phyloP scores from a whole-genome alignment of 495 filamentous ascomycete genomes.

The Ascodesmis nigricans region DNA sequence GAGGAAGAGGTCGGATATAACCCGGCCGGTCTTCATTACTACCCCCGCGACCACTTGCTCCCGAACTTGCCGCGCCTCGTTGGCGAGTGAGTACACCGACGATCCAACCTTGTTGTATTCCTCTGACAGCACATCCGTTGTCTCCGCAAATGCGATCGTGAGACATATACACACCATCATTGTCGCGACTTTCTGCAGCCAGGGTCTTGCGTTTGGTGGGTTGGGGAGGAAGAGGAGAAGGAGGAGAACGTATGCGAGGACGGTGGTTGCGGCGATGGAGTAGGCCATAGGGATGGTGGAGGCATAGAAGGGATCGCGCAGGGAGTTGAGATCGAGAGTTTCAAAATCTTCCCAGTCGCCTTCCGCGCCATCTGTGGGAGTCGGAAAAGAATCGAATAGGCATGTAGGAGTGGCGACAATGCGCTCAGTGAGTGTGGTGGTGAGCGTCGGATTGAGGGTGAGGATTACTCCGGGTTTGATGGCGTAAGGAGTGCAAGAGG shows the following conservation, averaged over 20 bases:
- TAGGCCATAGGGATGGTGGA: constrained; percentile 81
- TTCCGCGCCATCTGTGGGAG: constrained; percentile 5
- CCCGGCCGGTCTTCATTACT: constrained; percentile 67
- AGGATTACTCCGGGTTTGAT: constrained; percentile 41
- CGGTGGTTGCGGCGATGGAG: constrained; percentile 71
- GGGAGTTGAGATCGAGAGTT: constrained; percentile 26
- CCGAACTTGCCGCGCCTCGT: constrained; percentile 51
- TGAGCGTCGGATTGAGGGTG: constrained; percentile 33
- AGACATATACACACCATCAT: constrained; percentile 74
- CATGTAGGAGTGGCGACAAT: constrained; percentile 27
- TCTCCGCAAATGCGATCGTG: constrained; percentile 78
- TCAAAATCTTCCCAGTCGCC: constrained; percentile 1
- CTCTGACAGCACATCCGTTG: constrained; percentile 54
- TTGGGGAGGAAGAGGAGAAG: constrained; percentile 72
- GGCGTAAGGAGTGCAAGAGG: constrained; percentile 36
- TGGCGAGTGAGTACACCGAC: constrained; percentile 21
- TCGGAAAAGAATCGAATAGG: constrained; percentile 9
- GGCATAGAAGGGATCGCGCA: constrained; percentile 72
- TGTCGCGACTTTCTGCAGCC: constrained; percentile 88
- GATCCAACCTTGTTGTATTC: constrained; percentile 43
- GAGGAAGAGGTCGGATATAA: constrained; percentile 83
- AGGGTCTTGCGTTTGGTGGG: constrained; percentile 73
- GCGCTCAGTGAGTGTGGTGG: constrained; percentile 31
- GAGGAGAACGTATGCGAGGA: constrained; percentile 80
- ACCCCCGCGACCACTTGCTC: constrained; percentile 53